Evolutionary conservation across 768 basidiomycete genomes (phyloP), one percentile per base, ranked within the genome.

Genomic region (Auricularia auricula-judae): DNA sequence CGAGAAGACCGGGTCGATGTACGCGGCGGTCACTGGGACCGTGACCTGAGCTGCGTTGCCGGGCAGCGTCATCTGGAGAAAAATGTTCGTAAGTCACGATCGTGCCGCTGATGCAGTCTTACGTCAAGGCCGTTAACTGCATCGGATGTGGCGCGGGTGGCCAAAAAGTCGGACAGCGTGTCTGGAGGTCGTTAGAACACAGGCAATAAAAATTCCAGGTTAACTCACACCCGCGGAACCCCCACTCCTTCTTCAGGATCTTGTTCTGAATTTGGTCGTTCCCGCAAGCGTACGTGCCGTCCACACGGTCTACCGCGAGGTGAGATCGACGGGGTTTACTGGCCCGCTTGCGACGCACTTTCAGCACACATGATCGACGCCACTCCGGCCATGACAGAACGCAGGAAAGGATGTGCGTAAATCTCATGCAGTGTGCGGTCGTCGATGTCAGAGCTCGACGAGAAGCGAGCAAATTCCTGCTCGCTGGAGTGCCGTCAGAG

Each of bases 171-270:
- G 3, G 69, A 70, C 65, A 75, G 67, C 47, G 75, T 67, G 44
- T 71, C 56, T 59, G 56, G 10, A 23, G 29, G 33, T 21, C 34
- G 18, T 59, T 29, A 29, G 14, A 59, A 18, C 34, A 59, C 23
- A 8, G 23, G 56, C 4, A 59, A 59, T 8, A 14, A 29, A 7
- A 29, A 7, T 18, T 10, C 11, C 23, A 14, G 34, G 8, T 33
- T 14, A 2, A 33, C 56, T 5, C 8, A 59, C 56, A 72, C 4
- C 76, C 76, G 62, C 73, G 70, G 67, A 76, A 76, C 0, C 76
- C 76, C 33, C 74, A 70, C 62, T 76, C 75, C 39, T 68, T 71
- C 69, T 76, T 76, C 35, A 76, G 71, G 23, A 75, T 66, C 8
- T 72, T 72, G 60, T 76, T 75, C 61, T 71, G 70, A 0, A 70